Evolutionary conservation across 345 rosid species (phyloP).

Genomic region (Ricinus communis): DNA sequence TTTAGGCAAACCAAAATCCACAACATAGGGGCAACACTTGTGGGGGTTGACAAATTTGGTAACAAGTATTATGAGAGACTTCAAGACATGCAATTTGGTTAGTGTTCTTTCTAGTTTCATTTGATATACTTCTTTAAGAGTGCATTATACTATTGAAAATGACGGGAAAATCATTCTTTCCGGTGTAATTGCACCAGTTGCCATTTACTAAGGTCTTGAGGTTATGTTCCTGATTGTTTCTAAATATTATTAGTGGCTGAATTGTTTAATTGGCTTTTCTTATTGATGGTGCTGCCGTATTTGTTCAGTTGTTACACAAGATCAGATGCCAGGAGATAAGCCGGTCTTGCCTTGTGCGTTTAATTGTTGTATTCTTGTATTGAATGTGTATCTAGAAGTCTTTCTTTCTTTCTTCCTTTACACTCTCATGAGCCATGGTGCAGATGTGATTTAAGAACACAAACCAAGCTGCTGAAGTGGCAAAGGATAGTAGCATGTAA

Average conservation of each 20-base stretch:
- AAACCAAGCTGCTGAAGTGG: no score
- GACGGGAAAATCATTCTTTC: not conserved
- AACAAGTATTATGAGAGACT: constrained; percentile 89
- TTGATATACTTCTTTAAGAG: not conserved
- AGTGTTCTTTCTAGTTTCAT: constrained; percentile 16
- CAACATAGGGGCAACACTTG: constrained; percentile 75
- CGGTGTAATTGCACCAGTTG: not conserved
- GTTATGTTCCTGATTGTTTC: not conserved
- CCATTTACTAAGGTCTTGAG: not conserved
- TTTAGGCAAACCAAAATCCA: constrained; percentile 94
- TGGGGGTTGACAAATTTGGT: constrained; percentile 87
- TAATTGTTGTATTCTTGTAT: not conserved
- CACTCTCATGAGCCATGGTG: not conserved
- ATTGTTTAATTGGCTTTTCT: constrained; percentile 3
- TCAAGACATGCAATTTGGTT: constrained; percentile 68
- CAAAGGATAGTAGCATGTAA: not conserved
- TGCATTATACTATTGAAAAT: not conserved
- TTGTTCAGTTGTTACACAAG: not conserved
- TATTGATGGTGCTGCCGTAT: not conserved
- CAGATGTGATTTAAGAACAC: no score
- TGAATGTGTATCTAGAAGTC: not conserved
- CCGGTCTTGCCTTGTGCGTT: not conserved
- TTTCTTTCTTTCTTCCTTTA: not conserved
- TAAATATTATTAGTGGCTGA: not conserved
- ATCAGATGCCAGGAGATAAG: not conserved